Percentiles rank a stretch among this genome's conserved stretches.
Evolutionary conservation across 2,329 filamentous ascomycete genomes (phyloP).

Genomic region (Dothistroma pini): DNA sequence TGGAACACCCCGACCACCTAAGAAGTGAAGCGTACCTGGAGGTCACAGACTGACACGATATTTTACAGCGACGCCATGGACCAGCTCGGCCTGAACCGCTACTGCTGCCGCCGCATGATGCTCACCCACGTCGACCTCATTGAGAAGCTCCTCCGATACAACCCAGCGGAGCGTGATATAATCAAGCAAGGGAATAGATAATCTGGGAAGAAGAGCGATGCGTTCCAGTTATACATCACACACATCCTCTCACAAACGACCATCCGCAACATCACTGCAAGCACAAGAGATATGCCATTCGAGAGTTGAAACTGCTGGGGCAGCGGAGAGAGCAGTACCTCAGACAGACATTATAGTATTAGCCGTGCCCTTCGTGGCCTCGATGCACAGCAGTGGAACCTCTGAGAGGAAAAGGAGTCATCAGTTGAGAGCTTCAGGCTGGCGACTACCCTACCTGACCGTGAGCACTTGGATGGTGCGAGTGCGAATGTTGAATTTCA

Average conservation of each 20-base stretch:
- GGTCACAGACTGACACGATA: background rate
- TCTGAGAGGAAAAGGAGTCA: background rate
- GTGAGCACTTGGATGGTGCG: background rate
- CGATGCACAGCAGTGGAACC: background rate
- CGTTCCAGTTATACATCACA: background rate
- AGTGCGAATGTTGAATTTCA: background rate
- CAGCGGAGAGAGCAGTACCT: no score
- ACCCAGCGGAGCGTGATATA: conserved; percentile 39
- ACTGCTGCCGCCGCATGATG: conserved; percentile 98
- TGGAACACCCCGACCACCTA: no score
- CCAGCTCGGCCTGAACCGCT: conserved; percentile 84
- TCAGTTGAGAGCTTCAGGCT: background rate
- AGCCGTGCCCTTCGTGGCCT: no score
- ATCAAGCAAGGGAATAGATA: conserved; percentile 26
- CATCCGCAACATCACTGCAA: background rate
- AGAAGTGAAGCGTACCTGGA: no score
- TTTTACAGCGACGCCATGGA: conserved; percentile 84
- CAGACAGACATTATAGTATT: no score
- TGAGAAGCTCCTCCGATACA: conserved; percentile 82
- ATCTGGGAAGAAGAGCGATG: background rate
- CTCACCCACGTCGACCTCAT: conserved; percentile 99
- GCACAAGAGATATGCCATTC: background rate
- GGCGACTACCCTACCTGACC: no score
- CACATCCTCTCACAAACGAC: background rate
- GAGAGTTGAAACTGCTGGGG: no score